Conservation (phyloP, 768 basidiomycete species). For the Pulveroboletus ravenelii region DNA sequence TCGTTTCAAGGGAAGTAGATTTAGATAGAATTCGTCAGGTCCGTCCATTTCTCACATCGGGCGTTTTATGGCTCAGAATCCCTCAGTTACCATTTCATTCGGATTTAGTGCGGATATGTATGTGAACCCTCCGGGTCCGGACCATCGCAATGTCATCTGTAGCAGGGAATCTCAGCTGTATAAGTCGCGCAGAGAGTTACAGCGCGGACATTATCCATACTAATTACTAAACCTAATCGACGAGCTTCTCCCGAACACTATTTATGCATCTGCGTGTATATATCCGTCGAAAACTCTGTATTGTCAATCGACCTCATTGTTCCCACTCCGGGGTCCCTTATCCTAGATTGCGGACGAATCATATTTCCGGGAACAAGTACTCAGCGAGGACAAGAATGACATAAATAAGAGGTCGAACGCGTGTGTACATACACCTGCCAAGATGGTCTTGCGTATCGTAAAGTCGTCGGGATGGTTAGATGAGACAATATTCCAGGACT, state of each 20-base stretch:
- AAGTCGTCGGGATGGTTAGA: conserved; percentile 6
- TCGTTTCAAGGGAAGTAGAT: not conserved
- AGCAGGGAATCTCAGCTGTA: conserved; percentile 3
- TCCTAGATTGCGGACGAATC: not conserved
- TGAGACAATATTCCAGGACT: conserved; percentile 47
- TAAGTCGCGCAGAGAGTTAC: not conserved
- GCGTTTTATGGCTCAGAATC: not conserved
- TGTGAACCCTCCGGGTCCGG: not conserved
- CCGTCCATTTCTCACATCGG: conserved; percentile 5
- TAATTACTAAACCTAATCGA: conserved; percentile 8
- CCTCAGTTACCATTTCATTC: not conserved
- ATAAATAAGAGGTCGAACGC: not conserved
- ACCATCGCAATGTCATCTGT: not conserved
- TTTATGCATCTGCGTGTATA: conserved; percentile 3
- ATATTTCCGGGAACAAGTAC: not conserved
- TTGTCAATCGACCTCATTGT: not conserved
- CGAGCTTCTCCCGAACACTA: not conserved
- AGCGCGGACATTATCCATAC: conserved; percentile 6
- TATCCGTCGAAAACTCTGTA: not conserved
- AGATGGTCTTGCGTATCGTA: conserved; percentile 12
- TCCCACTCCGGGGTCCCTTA: not conserved
- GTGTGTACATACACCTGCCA: not conserved
- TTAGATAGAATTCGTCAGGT: not conserved
- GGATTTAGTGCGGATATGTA: conserved; percentile 5
- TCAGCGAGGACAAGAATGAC: not conserved